A percentile compares a stretch with the other conserved stretches of the same genome.
phyloP scores from a whole-genome alignment of 305 asterid genomes.

The Euphrasia arctica region DNA sequence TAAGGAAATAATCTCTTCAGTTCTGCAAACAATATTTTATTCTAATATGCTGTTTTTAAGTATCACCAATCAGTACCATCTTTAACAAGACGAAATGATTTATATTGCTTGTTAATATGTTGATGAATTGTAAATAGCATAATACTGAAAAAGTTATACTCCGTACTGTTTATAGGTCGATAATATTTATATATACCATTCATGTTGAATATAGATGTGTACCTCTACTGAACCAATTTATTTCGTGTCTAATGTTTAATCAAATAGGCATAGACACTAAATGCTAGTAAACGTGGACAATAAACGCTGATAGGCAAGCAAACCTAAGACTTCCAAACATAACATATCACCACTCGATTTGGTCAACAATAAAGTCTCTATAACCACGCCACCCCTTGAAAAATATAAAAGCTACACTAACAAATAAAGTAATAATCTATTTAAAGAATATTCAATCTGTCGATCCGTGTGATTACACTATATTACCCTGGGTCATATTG shows the following conservation, averaged over 20 bases:
- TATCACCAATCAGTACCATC: background rate
- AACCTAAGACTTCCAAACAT: background rate
- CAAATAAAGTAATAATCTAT: background rate
- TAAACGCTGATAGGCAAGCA: background rate
- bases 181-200: background rate
- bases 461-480: slow-evolving; percentile 13
- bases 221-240: background rate
- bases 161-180: background rate
- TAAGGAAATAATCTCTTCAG: background rate
- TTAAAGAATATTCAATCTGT: background rate
- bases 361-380: background rate
- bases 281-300: background rate
- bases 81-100: slow-evolving; percentile 16
- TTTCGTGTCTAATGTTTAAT: background rate
- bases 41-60: background rate
- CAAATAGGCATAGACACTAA: background rate
- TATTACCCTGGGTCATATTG: background rate
- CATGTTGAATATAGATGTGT: slow-evolving; percentile 11
- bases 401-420: slow-evolving; percentile 11
- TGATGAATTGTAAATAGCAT: background rate
- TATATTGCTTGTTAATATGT: slow-evolving; percentile 7
- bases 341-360: background rate
- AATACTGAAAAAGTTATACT: background rate
- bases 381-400: background rate
- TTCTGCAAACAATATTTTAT: background rate